phyloP scores from a whole-genome alignment of 2,329 filamentous ascomycete species.

The Ophiostoma angusticollis region DNA sequence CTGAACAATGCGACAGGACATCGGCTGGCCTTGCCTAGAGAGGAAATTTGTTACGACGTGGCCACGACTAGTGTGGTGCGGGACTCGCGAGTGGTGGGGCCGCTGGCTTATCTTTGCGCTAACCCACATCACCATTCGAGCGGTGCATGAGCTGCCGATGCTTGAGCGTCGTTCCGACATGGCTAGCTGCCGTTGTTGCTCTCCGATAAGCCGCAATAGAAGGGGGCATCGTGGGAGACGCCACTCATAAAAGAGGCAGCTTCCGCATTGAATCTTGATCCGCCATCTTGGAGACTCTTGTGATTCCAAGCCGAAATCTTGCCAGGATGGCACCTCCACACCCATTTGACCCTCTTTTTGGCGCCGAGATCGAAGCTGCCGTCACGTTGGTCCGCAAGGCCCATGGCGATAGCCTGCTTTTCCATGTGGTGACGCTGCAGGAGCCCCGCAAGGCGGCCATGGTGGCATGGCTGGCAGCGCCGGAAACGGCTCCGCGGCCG shows the following conservation, averaged over 20 bases:
- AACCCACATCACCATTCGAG: too few relatives aligned
- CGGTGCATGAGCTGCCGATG: too few relatives aligned
- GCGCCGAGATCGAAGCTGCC: conserved; percentile 58
- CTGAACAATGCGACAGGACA: conserved; percentile 1
- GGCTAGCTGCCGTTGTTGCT: too few relatives aligned
- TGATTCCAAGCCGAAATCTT: neutral
- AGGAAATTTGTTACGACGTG: conserved; percentile 5
- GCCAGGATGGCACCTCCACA: conserved; percentile 29
- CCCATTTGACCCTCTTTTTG: conserved; percentile 66
- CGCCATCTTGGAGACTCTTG: too few relatives aligned
- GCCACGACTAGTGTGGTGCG: too few relatives aligned
- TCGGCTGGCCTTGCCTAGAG: neutral
- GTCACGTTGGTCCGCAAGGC: conserved; percentile 57
- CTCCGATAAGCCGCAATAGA: too few relatives aligned
- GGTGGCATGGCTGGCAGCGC: conserved; percentile 62
- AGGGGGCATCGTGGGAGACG: too few relatives aligned
- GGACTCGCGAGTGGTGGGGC: too few relatives aligned
- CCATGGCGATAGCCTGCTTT: conserved; percentile 58
- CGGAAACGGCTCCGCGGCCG: conserved; percentile 48
- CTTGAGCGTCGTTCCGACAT: too few relatives aligned
- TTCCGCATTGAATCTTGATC: too few relatives aligned
- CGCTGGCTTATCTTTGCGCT: neutral
- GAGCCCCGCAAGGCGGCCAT: conserved; percentile 80
- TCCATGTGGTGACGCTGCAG: conserved; percentile 74
- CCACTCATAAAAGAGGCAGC: too few relatives aligned